These are phyloP conservation scores for Venturia oleaginea DNA, from an alignment of 2,329 filamentous ascomycete genomes.

Conservation along the genomic window DNA sequence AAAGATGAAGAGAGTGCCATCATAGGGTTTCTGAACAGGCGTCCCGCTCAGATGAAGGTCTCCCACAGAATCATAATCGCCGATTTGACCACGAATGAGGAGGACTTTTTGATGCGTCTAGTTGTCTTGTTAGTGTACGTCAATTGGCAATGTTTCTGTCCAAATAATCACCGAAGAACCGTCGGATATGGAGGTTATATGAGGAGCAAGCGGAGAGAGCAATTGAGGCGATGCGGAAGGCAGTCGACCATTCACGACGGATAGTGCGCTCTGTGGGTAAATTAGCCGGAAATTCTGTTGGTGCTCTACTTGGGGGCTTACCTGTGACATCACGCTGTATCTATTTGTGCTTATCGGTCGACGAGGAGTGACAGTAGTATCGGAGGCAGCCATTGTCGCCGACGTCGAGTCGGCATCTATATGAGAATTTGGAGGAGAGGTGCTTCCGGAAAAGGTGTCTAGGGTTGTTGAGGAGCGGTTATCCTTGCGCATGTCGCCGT, in stretches of 20 bases:
- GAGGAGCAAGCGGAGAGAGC: slow-evolving; percentile 67
- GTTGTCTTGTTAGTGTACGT: slow-evolving; percentile 17
- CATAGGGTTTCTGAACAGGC: slow-evolving; percentile 36
- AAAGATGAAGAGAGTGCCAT: slow-evolving; percentile 70
- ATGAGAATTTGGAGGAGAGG: slow-evolving; percentile 9
- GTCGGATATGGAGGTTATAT: slow-evolving; percentile 68
- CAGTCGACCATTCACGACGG: background rate
- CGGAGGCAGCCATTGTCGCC: background rate
- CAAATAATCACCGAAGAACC: slow-evolving; percentile 65
- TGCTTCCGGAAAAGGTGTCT: slow-evolving; percentile 9
- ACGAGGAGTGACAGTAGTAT: slow-evolving; percentile 5
- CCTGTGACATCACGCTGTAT: slow-evolving; percentile 12
- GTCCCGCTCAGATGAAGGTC: slow-evolving; percentile 11
- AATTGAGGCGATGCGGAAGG: background rate
- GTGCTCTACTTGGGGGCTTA: background rate
- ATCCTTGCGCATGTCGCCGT: background rate
- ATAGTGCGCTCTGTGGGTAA: background rate
- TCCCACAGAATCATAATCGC: slow-evolving; percentile 49
- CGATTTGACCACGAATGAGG: slow-evolving; percentile 71
- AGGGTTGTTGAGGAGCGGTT: slow-evolving; percentile 12
- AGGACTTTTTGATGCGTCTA: slow-evolving; percentile 89
- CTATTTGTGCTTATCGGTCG: slow-evolving; percentile 9
- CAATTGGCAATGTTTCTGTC: background rate
- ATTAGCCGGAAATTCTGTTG: background rate
- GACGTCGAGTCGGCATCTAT: background rate